Percentiles rank a stretch among this genome's conserved stretches.
These are phyloP conservation scores for Neurospora sp. DNA, from an alignment of 495 filamentous ascomycete genomes.

Conservation along the genomic window DNA sequence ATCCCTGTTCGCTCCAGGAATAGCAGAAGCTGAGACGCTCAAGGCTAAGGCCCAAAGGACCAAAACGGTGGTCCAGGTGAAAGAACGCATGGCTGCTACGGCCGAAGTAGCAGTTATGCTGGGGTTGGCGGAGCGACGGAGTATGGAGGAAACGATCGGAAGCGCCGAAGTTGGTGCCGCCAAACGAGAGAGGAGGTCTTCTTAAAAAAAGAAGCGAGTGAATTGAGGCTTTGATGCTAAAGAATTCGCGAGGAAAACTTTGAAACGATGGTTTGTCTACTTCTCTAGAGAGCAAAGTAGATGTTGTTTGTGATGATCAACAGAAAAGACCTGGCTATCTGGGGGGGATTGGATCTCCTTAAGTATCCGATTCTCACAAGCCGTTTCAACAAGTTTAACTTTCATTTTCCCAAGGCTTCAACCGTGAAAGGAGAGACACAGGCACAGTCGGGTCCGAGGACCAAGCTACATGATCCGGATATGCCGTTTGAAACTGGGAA, in stretches of 20 bases:
- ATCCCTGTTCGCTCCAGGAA: neutral
- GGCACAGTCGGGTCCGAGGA: neutral
- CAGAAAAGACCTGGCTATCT: too few species aligned
- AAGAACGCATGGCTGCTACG: neutral
- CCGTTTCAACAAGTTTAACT: neutral
- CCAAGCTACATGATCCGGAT: neutral
- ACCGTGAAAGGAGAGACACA: neutral
- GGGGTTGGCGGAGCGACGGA: neutral
- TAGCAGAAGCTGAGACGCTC: neutral
- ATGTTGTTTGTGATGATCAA: too few species aligned
- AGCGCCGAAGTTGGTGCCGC: neutral
- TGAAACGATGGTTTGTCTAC: too few species aligned
- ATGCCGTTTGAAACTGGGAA: neutral
- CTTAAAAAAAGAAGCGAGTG: neutral
- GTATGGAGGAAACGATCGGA: neutral
- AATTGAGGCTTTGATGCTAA: too few species aligned
- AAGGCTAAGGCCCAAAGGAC: neutral
- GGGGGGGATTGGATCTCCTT: neutral
- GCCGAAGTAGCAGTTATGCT: neutral
- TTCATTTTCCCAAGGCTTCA: neutral
- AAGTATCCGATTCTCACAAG: neutral
- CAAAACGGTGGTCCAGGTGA: neutral
- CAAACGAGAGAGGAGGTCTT: neutral
- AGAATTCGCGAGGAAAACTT: too few species aligned
- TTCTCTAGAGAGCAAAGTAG: too few species aligned